Evolutionary conservation across 371 early-diverging fungal genomes (phyloP).

Genomic region (Chytridiales sp.): DNA sequence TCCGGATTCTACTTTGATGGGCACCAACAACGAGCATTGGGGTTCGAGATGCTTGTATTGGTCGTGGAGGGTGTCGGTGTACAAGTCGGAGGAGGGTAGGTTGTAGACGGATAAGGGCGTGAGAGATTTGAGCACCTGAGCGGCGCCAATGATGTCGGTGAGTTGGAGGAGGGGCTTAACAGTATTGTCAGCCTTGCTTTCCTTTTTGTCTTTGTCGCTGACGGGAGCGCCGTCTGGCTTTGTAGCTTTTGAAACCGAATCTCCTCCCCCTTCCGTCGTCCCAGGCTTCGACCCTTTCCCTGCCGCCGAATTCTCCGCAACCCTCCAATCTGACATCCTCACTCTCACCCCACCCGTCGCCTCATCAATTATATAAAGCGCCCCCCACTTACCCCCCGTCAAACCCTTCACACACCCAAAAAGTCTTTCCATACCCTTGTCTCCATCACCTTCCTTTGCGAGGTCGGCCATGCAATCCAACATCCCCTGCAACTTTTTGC

Average conservation of each 20-base stretch:
- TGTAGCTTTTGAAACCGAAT: not conserved
- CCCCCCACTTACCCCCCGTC: conserved; percentile 27
- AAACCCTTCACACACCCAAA: conserved; percentile 24
- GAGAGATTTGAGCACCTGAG: conserved; percentile 25
- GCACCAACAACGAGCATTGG: conserved; percentile 42
- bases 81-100: conserved; percentile 36
- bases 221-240: too few species aligned
- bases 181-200: not conserved
- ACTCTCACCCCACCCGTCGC: conserved; percentile 25
- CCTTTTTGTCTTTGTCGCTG: conserved; percentile 1
- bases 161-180: not conserved
- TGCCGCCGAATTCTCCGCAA: too few species aligned
- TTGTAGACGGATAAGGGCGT: too few species aligned
- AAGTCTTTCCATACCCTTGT: conserved; percentile 20
- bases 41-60: conserved; percentile 29
- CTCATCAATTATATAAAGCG: conserved; percentile 36
- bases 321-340: conserved; percentile 28
- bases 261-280: conserved; percentile 11
- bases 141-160: conserved; percentile 19
- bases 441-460: conserved; percentile 20
- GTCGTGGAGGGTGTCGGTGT: conserved; percentile 33
- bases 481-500: conserved; percentile 34
- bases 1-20: conserved; percentile 24
- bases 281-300: conserved; percentile 19
- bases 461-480: conserved; percentile 22